Evolutionary conservation across 345 rosid species (phyloP).

Genomic region (Hypericum perforatum): DNA sequence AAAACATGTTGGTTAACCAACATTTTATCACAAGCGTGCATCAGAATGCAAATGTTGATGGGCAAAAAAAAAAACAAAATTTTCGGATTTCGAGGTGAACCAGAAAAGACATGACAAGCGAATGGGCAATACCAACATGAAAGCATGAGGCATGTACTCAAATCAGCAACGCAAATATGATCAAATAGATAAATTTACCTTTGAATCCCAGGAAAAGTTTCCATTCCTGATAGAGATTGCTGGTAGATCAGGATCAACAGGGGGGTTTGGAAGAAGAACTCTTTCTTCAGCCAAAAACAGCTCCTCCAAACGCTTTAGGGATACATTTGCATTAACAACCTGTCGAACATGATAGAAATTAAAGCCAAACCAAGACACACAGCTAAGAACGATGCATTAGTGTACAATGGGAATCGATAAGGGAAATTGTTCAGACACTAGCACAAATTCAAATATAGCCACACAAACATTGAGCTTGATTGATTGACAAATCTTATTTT

Average conservation of each 20-base stretch:
- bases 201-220: constrained; percentile 86
- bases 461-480: no score
- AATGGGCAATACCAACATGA: neutral
- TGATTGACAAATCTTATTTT: no score
- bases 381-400: neutral
- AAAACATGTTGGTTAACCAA: no score
- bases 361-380: constrained; percentile 8
- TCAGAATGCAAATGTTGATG: no score
- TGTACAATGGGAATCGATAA: no score
- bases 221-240: constrained; percentile 84
- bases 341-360: constrained; percentile 26
- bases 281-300: constrained; percentile 84
- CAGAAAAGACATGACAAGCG: neutral
- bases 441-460: no score
- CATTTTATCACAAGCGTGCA: no score
- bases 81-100: no score
- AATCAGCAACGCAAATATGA: neutral
- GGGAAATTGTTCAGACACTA: no score
- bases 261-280: constrained; percentile 85
- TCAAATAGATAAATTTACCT: constrained; percentile 33
- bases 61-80: no score
- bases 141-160: neutral
- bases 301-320: constrained; percentile 89
- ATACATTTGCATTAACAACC: constrained; percentile 93
- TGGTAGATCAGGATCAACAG: constrained; percentile 56